Evolutionary conservation across 345 rosid genomes (phyloP).

Genomic region (Draba incana): DNA sequence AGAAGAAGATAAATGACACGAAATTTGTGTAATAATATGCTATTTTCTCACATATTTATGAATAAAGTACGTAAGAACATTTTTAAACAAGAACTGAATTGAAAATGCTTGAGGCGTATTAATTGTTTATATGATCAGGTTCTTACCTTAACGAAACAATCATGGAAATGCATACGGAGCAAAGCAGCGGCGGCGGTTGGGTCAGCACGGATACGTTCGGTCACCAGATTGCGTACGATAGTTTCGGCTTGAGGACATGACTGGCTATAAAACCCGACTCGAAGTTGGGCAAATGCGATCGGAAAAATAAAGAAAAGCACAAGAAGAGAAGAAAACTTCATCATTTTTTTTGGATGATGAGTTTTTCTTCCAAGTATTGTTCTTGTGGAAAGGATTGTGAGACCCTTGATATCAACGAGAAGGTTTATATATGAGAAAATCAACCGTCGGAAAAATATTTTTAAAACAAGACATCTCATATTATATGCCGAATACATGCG

Average conservation of each 20-base stretch:
- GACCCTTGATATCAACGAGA: constrained; percentile 7
- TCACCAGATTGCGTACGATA: constrained; percentile 49
- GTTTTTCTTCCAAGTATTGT: constrained; percentile 15
- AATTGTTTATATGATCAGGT: neutral
- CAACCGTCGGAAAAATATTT: constrained; percentile 13
- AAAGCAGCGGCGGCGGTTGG: constrained; percentile 60
- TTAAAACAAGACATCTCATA: neutral
- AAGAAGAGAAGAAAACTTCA: constrained; percentile 40
- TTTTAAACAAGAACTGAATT: too few species aligned
- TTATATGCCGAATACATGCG: constrained; percentile 12
- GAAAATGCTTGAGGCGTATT: neutral
- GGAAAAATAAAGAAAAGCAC: constrained; percentile 43
- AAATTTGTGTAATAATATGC: neutral
- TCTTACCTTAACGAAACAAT: constrained; percentile 72
- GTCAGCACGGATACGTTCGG: constrained; percentile 45
- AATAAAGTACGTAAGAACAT: too few species aligned
- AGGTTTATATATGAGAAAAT: constrained; percentile 26
- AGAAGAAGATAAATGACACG: neutral
- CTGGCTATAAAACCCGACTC: constrained; percentile 56
- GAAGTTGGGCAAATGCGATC: constrained; percentile 48
- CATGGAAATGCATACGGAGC: constrained; percentile 92
- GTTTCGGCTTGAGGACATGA: constrained; percentile 71
- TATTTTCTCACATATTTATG: neutral
- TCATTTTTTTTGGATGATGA: neutral
- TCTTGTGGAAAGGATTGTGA: constrained; percentile 22